Evolutionary conservation across 148 eudicot species (phyloP), one percentile per base, ranked within the genome.

Genomic region (Vaccinium vitisidaea): DNA sequence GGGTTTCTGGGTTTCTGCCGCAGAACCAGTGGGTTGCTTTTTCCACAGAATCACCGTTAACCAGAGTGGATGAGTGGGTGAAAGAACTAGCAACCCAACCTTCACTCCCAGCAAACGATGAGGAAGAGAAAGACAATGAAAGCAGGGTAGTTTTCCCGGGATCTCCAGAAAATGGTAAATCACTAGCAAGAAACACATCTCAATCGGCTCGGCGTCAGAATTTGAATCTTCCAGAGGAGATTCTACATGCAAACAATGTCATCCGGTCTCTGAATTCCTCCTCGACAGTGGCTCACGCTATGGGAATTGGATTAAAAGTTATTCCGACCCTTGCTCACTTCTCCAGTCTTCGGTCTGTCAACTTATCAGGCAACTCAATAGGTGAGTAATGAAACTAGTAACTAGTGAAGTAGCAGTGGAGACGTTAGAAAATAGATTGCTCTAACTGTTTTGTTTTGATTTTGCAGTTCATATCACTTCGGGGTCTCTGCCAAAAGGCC

Each of bases 21-120:
- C 93, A 96, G 88, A 94, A 96, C 88, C 99, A 93, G 87, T 93
- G 98, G 98, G 91, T 95, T 58, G 98, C 98, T 88, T 92, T 94
- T 84, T 75, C 93, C 56, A 84, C 90, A 50, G 92, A 89, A 58
- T 90, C 95, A 19, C 90, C 94, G 52, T 77, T 92, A 30, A 75
- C 88, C 59, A 92, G 97, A 83, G 91, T 95, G 25, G 91, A 90
- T 78, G 92, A 95, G 84, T 95, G 97, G 98, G 92, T 95, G 73
- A 91, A 90, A 78, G 94, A 93, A 59, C 86, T 91, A 36, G 88
- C 94, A 21, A 54, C 85, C 82, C 88, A 90, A 78, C 87, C 91
- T 13, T 75, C 84, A 43, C 76, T 58, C 6, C 80, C 54, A 6
- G 85, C 76, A 2, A 55, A 85, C 6, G 86, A 90, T 50, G 86